Conservation (phyloP, 2,329 filamentous ascomycete genomes). For the Cladophialophora carrionii region DNA sequence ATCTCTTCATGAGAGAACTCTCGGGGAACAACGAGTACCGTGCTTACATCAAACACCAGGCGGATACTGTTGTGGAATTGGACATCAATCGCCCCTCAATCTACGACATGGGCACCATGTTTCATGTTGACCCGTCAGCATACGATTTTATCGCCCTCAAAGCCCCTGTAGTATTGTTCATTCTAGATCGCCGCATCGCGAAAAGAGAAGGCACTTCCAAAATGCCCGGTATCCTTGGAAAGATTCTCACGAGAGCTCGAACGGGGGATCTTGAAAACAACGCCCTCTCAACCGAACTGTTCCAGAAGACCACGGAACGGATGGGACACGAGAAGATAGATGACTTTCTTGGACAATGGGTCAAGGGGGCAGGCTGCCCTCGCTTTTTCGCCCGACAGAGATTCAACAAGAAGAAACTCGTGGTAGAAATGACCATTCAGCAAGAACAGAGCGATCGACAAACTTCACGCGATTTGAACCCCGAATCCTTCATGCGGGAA, state of each 20-base stretch:
- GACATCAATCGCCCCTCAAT: conserved; percentile 83
- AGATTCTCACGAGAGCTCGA: conserved; percentile 82
- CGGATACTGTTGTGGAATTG: conserved; percentile 78
- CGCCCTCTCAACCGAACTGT: conserved; percentile 73
- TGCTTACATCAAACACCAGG: conserved; percentile 82
- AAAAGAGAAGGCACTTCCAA: conserved; percentile 86
- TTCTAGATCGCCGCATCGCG: conserved; percentile 85
- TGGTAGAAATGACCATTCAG: conserved; percentile 85
- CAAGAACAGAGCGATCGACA: conserved; percentile 69
- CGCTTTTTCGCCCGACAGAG: conserved; percentile 81
- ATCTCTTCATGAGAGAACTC: conserved; percentile 84
- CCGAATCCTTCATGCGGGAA: conserved; percentile 78
- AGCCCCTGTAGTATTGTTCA: conserved; percentile 86
- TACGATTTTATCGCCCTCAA: conserved; percentile 89
- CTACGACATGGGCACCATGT: conserved; percentile 73
- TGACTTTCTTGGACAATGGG: conserved; percentile 91
- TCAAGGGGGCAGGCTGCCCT: conserved; percentile 84
- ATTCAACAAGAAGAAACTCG: conserved; percentile 97
- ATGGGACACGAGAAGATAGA: conserved; percentile 85
- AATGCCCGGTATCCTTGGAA: conserved; percentile 80
- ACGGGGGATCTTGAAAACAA: conserved; percentile 74
- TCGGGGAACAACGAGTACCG: conserved; percentile 95
- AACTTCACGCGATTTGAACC: conserved; percentile 63
- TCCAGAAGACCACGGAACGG: conserved; percentile 84
- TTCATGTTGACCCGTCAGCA: conserved; percentile 82